Evolutionary conservation across 805 yeast species (phyloP), one percentile per base, ranked within the genome.

Genomic region (Cyberlindnera suaveolens): DNA sequence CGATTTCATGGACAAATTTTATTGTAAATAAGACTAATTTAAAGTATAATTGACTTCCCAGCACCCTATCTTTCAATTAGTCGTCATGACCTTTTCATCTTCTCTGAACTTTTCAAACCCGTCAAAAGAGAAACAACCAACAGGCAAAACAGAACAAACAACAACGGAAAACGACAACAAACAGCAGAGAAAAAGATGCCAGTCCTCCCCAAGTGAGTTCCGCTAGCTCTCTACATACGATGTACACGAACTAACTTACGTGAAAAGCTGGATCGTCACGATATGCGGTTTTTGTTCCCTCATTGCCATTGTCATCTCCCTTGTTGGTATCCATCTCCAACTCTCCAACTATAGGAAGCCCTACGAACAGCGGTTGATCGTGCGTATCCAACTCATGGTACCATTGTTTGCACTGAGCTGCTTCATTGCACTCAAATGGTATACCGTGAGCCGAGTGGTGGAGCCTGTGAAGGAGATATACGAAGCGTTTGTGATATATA

Each of bases 401-500:
- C 97, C 97, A 0, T 57, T 90, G 18, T 90, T 83, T 64, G 82
- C 95, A 5, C 47, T 82, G 0, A 72, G 88, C 10, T 84, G 96
- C 57, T 84, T 76, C 55, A 52, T 75, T 3, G 72, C 79, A 52
- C 69, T 82, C 17, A 65, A 68, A 15, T 65, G 70, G 60, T 77
- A 70, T n/a, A 51, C 52, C 5, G 47, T 67, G 27, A 78, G 71
- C 39, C 65, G 61, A 43, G 68, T 69, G 44, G 52, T 88, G 3
- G 93, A 85, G 52, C 95, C 96, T 0, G 54, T 85, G 0, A 70
- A 93, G 36, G 99, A 93, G 60, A 77, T 91, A 1, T 93, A 93
- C 63, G 99, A 93, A 63, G 97, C 98, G 0, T 87, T 93, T 64
- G 96, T 90, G 30, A 85, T 93, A 30, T 93, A 93, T 63, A 88